Evolutionary conservation across 768 basidiomycete species (phyloP), one percentile per base, ranked within the genome.

Genomic region (Hypholoma fasciculare): DNA sequence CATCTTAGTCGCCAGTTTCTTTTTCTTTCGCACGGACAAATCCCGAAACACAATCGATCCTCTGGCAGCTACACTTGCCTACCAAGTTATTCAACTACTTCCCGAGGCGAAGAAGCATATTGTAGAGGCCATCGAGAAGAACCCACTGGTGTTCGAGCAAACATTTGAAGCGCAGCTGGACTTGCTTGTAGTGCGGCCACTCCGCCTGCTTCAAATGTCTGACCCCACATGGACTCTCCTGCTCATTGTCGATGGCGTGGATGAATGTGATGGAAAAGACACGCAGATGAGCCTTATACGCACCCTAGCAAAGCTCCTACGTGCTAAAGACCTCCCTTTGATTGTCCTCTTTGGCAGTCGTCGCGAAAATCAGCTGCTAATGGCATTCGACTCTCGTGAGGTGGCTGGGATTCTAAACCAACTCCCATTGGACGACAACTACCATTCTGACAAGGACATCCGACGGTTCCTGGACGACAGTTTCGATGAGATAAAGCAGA

Each of bases 211-310:
- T 7, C 16, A n/a, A 7, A 14, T 5, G 12, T 23, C 23, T 23
- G 23, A 23, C 23, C 38, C 16, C 16, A 5, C 38, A 11, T 39
- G 12, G 12, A n/a, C 7, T 27, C 44, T 55, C 9, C 11, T 59
- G 3, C 16, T 62, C 0, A 42, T 62, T 37, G 49, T 62, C 13
- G 61, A 62, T 20, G 61, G 61, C 6, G 58, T 74, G 12, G 71
- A 73, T 49, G 70, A 73, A 60, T 74, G 61, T 36, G 7, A 6
- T 16, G 40, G 37, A 6, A 40, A 27, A 3, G n/a, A 38, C 2
- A 52, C 7, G 1, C 61, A 62, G 34, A 26, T 23, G 3, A 14
- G 19, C 7, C 38, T 59, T 1, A 42, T 62, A 1, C 16, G 53
- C 2, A 17, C 40, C 0, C 17, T 62, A 19, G 37, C 16, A 5